Percentiles rank a stretch among this genome's conserved stretches.
These are phyloP conservation scores for Neofusicoccum sp. DNA, from an alignment of 2,329 filamentous ascomycete genomes.

Conservation along the genomic window DNA sequence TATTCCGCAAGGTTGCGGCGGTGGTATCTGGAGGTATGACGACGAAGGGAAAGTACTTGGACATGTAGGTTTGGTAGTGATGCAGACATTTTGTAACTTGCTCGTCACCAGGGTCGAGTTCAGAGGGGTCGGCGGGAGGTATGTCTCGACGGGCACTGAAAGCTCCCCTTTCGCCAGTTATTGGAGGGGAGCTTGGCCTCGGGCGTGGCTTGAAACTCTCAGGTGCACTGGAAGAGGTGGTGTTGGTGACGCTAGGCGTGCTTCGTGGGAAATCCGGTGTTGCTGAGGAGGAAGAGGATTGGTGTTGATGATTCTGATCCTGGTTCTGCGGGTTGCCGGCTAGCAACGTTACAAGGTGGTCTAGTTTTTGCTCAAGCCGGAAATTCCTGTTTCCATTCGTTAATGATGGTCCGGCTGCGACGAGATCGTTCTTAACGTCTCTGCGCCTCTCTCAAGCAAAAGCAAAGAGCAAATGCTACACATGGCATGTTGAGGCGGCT, in stretches of 20 bases:
- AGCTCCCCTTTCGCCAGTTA: slow-evolving; percentile 3
- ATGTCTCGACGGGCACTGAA: slow-evolving; percentile 4
- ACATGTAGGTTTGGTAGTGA: slow-evolving; percentile 14
- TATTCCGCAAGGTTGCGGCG: neutral
- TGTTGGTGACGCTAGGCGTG: neutral
- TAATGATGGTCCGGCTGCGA: neutral
- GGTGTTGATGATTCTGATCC: neutral
- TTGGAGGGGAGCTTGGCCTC: neutral
- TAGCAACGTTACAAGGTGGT: slow-evolving; percentile 15
- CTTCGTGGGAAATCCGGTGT: slow-evolving; percentile 5
- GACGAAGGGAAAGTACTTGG: slow-evolving; percentile 17
- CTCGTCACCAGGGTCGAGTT: slow-evolving; percentile 2
- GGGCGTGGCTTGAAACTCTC: neutral
- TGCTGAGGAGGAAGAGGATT: slow-evolving; percentile 6
- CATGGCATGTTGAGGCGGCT: too few species aligned
- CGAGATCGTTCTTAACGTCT: neutral
- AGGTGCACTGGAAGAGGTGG: neutral
- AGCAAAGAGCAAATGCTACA: too few species aligned
- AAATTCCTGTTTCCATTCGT: neutral
- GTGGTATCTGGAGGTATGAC: slow-evolving; percentile 9
- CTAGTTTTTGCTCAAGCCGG: slow-evolving; percentile 15
- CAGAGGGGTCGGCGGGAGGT: neutral
- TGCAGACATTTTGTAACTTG: slow-evolving; percentile 3
- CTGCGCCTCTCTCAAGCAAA: neutral
- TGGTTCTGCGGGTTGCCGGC: slow-evolving; percentile 2